A percentile compares a stretch with the other conserved stretches of the same genome.
Evolutionary conservation across 768 basidiomycete genomes (phyloP).

Genomic region (Phaeotremella fagi): DNA sequence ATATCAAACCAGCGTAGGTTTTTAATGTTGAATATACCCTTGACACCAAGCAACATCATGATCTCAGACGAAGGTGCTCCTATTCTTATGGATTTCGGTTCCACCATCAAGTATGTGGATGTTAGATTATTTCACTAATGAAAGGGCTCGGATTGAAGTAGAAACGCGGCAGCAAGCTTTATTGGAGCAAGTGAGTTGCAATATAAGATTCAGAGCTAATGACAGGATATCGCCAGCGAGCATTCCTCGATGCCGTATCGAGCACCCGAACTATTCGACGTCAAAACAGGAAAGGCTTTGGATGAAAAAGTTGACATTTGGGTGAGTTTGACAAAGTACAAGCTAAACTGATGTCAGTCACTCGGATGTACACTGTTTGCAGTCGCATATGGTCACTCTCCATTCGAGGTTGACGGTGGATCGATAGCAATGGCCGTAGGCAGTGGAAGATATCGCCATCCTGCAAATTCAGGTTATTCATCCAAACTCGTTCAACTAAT

Average conservation of each 20-base stretch:
- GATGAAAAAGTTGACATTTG: constrained; percentile 97
- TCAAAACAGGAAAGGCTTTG: constrained; percentile 77
- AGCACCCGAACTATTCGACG: constrained; percentile 95
- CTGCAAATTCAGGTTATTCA: constrained; percentile 57
- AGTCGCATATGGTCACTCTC: constrained; percentile 89
- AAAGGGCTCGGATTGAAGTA: constrained; percentile 67
- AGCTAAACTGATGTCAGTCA: constrained; percentile 56
- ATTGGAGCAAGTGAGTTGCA: constrained; percentile 65
- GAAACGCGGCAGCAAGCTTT: constrained; percentile 81
- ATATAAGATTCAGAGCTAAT: not conserved
- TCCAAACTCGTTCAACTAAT: constrained; percentile 58
- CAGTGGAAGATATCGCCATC: constrained; percentile 88
- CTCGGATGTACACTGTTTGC: constrained; percentile 93
- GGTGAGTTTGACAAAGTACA: constrained; percentile 57
- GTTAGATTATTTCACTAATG: constrained; percentile 1
- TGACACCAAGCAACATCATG: constrained; percentile 77
- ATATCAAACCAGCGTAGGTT: constrained; percentile 91
- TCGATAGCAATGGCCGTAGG: constrained; percentile 97
- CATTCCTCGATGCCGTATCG: constrained; percentile 98
- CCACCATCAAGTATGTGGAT: constrained; percentile 58
- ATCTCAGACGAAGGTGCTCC: constrained; percentile 82
- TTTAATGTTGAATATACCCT: not conserved
- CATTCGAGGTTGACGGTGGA: constrained; percentile 95
- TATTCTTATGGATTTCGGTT: constrained; percentile 98
- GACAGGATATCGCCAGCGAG: constrained; percentile 86